Conservation (phyloP, 371 early-diverging fungal genomes). For the Polyrhizophydium stewartii region DNA sequence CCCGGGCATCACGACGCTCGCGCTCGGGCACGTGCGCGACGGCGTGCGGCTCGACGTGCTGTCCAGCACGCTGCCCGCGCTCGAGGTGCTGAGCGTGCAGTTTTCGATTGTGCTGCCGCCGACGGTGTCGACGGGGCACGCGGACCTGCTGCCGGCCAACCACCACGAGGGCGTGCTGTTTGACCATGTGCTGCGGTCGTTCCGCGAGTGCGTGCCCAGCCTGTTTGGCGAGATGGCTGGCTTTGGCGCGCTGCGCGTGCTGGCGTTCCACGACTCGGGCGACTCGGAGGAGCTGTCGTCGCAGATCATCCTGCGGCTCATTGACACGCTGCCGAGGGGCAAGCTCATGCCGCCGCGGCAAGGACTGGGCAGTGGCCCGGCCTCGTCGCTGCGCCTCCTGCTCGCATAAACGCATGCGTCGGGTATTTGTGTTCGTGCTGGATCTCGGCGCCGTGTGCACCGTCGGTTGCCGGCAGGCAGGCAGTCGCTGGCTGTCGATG, state of each 20-base stretch:
- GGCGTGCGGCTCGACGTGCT: not conserved
- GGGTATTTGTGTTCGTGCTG: too few species aligned
- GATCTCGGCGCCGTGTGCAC: too few species aligned
- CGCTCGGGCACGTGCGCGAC: not conserved
- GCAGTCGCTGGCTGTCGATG: too few species aligned
- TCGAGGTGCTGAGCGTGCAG: not conserved
- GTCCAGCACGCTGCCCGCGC: not conserved
- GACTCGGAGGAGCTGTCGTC: not conserved
- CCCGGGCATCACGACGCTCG: not conserved
- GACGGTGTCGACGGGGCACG: not conserved
- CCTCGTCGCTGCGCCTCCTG: conserved; percentile 1
- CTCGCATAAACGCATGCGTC: not conserved
- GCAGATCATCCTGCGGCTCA: not conserved
- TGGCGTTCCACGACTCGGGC: not conserved
- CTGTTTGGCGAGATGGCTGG: not conserved
- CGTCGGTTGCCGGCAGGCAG: too few species aligned
- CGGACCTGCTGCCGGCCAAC: not conserved
- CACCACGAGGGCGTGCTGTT: not conserved
- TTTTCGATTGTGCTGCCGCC: not conserved
- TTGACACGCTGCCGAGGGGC: not conserved
- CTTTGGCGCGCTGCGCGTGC: not conserved
- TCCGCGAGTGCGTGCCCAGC: not conserved
- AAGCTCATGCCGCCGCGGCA: not conserved
- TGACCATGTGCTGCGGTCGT: not conserved
- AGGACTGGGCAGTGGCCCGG: not conserved